Conservation (phyloP, 352 stramenopile genomes). For the Phytopythium delawarense region DNA sequence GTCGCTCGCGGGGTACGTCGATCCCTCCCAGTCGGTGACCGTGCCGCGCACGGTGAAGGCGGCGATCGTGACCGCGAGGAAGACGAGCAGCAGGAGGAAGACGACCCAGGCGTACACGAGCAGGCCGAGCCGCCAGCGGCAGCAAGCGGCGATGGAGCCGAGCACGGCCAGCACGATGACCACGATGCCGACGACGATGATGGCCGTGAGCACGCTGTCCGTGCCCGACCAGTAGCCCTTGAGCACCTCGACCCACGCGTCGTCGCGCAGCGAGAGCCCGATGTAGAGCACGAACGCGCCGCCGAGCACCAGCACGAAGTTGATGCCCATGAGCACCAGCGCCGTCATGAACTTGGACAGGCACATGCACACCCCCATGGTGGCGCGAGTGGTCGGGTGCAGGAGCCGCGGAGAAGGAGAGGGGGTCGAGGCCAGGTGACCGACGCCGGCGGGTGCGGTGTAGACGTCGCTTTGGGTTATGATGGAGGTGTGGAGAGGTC, state of each 20-base stretch:
- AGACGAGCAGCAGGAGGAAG: conserved; percentile 46
- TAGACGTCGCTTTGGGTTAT: not conserved
- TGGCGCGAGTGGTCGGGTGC: not conserved
- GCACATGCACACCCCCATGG: conserved; percentile 25
- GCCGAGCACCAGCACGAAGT: conserved; percentile 51
- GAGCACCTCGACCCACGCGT: conserved; percentile 61
- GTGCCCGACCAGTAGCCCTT: conserved; percentile 47
- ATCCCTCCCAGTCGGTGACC: conserved; percentile 40
- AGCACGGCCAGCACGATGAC: conserved; percentile 59
- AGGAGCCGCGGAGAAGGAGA: no score
- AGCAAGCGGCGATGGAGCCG: conserved; percentile 51
- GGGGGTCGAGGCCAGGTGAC: no score
- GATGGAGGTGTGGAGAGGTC: not conserved
- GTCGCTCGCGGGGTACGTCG: conserved; percentile 40
- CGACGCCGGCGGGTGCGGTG: not conserved
- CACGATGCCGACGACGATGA: conserved; percentile 46
- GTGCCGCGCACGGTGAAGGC: conserved; percentile 41
- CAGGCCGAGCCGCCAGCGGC: conserved; percentile 50
- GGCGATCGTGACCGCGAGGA: conserved; percentile 38
- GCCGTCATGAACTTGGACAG: conserved; percentile 27
- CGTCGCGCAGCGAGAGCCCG: conserved; percentile 34
- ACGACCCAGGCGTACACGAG: conserved; percentile 53
- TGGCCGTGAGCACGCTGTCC: conserved; percentile 33
- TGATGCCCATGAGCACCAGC: conserved; percentile 53
- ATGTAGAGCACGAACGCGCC: conserved; percentile 54